phyloP scores from a whole-genome alignment of 768 basidiomycete genomes.

The Clavulina sp. region DNA sequence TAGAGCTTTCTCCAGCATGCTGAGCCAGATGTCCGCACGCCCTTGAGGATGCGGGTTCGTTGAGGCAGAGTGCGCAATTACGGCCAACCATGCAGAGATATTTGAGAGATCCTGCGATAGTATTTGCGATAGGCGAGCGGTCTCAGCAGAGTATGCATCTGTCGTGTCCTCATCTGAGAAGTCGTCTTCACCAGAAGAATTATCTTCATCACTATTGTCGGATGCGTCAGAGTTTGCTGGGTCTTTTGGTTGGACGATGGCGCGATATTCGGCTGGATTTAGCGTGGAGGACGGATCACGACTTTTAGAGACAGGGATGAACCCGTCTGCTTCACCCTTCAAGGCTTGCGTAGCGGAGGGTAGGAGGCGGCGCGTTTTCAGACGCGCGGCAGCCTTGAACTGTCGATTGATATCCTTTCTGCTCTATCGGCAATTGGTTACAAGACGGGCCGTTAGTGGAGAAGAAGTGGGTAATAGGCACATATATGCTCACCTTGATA shows the following conservation, averaged over 20 bases:
- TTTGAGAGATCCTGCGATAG: background rate
- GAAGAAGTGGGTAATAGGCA: background rate
- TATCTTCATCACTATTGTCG: background rate
- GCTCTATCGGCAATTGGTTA: background rate
- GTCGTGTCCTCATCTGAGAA: background rate
- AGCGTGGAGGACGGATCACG: background rate
- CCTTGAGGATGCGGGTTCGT: conserved; percentile 44
- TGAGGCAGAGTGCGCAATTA: conserved; percentile 45
- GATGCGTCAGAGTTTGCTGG: no score
- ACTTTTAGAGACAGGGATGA: background rate
- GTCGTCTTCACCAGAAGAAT: background rate
- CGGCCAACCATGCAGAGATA: conserved; percentile 39
- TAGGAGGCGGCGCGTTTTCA: background rate
- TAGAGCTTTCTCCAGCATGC: conserved; percentile 50
- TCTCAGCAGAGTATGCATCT: background rate
- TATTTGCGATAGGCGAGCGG: background rate
- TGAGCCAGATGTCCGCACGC: conserved; percentile 51
- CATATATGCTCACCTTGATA: background rate
- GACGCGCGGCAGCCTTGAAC: background rate
- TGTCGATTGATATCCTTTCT: background rate
- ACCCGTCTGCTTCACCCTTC: background rate
- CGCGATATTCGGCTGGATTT: background rate
- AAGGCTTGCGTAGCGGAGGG: background rate
- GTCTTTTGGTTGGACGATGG: background rate
- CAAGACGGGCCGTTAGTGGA: background rate